Evolutionary conservation across 352 stramenopile genomes (phyloP), one percentile per base, ranked within the genome.

Genomic region (Phytophthora citricola): DNA sequence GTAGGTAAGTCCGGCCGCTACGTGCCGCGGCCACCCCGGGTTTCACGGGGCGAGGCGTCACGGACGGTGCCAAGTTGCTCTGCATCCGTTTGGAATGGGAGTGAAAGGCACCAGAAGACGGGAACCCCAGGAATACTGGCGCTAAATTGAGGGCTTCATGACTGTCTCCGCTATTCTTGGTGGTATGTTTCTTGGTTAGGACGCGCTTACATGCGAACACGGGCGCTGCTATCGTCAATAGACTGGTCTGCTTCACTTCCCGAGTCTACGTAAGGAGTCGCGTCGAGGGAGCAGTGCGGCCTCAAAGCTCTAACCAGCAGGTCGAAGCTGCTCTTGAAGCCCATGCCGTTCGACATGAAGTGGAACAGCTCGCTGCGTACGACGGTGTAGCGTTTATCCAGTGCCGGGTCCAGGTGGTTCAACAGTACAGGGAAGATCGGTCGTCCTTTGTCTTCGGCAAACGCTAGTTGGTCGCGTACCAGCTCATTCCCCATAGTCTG

Each of bases 371-470:
- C 76, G 24, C 71, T 92, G 6, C 86, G 73, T 15, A 87, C 80
- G 1, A 94, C 68, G 7, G 84, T 81, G 49, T 94, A 93, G 10
- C 73, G 75, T 50, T 91, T 87, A 62, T 91, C 83, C 17, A 89
- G 72, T 4, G 78, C 81, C 8, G 87, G 68, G 27, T 84, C 69
- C 5, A 91, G 15, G 14, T 92, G 76, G 27, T 91, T 91, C 20
- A 92, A 57, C n/a, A 91, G 69, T 5, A 94, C 51, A 0, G 87
- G 87, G 58, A 90, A 91, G 57, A 94, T 92, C 5, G 80, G 76
- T 0, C 81, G 82, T 0, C 71, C 71, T 56, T 94, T 94, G 61
- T 94, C 85, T 57, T 94, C 83, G 0, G 85, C 85, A 56, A 91
- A 92, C 14, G 83, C 85, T 9, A 94, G 51, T 46, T 94, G 83